Evolutionary conservation across 108 stramenopile genomes (phyloP).

Genomic region (Cyclotella distinguenda): DNA sequence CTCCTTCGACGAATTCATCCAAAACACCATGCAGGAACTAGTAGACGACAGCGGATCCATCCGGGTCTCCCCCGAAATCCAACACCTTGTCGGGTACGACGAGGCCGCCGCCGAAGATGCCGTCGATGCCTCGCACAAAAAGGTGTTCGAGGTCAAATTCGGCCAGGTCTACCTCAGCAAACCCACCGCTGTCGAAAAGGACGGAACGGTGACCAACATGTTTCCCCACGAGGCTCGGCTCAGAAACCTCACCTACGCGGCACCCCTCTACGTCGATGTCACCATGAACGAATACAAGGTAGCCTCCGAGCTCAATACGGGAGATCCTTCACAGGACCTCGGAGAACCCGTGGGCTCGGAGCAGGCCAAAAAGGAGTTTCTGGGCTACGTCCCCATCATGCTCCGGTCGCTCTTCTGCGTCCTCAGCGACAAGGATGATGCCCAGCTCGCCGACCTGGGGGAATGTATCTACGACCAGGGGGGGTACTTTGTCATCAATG

Average conservation of each 20-base stretch:
- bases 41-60: conserved; percentile 95
- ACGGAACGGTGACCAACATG: conserved; percentile 93
- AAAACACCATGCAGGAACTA: conserved; percentile 97
- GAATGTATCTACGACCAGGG: conserved; percentile 99
- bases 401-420: conserved; percentile 93
- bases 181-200: conserved; percentile 90
- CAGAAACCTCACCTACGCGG: conserved; percentile 95
- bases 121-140: conserved; percentile 49
- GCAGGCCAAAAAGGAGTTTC: conserved; percentile 85
- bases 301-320: conserved; percentile 70
- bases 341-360: conserved; percentile 77
- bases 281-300: conserved; percentile 79
- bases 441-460: conserved; percentile 93
- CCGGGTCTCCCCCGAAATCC: conserved; percentile 88
- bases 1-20: conserved; percentile 98
- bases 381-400: conserved; percentile 99
- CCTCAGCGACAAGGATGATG: conserved; percentile 90
- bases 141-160: conserved; percentile 91
- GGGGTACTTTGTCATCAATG: conserved; percentile 99
- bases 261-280: conserved; percentile 94
- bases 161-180: conserved; percentile 94
- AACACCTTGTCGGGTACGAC: conserved; percentile 88
- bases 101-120: conserved; percentile 66
- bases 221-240: conserved; percentile 98
- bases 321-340: conserved; percentile 79